Evolutionary conservation across 1,284 basidiomycete genomes (phyloP), one percentile per base, ranked within the genome.

Genomic region (Acaromyces ingoldii): DNA sequence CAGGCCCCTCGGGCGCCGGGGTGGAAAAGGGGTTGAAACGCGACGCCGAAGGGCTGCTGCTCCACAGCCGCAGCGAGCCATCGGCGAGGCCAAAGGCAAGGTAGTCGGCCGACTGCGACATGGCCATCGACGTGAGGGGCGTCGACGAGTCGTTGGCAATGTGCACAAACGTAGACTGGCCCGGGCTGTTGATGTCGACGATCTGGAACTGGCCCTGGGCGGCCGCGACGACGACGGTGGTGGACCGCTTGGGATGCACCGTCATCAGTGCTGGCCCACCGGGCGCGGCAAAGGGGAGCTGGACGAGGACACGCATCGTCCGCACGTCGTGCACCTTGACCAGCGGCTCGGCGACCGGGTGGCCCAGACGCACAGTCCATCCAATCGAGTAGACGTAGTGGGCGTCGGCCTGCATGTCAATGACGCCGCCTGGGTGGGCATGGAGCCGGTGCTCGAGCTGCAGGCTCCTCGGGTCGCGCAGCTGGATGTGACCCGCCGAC

Each of bases 251-350:
- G 1, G 93, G 91, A 38, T 96, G 81, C 31, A 88, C 77, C 51
- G 87, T 84, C 58, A 95, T 85, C 70, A 92, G 90, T 0, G 89
- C 84, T 0, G 93, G 91, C 0, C 89, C 88, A 28, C 85, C 83
- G 2, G 89, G 84, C 19, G 70, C 72, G 0, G 72, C 65, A 72
- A 97, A 97, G 1, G 89, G 85, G 30, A 97, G 82, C 0, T 91
- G 89, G 0, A 85, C 84, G 25, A 87, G 81, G 2, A 88, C 80
- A 30, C 85, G 84, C 78, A 96, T 82, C 36, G 82, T 87, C 26
- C 93, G 85, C 24, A 91, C 74, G 74, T 98, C 93, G 72, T 89
- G 95, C 9, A 96, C 82, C 76, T 95, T 93, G 63, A 98, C 88
- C 24, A 95, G 80, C 1, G 91, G 88, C 74, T 97, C 93, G 0